A percentile compares a stretch with the other conserved stretches of the same genome.
Evolutionary conservation across 495 filamentous ascomycete genomes (phyloP).

Genomic region (Patellaria atrata): DNA sequence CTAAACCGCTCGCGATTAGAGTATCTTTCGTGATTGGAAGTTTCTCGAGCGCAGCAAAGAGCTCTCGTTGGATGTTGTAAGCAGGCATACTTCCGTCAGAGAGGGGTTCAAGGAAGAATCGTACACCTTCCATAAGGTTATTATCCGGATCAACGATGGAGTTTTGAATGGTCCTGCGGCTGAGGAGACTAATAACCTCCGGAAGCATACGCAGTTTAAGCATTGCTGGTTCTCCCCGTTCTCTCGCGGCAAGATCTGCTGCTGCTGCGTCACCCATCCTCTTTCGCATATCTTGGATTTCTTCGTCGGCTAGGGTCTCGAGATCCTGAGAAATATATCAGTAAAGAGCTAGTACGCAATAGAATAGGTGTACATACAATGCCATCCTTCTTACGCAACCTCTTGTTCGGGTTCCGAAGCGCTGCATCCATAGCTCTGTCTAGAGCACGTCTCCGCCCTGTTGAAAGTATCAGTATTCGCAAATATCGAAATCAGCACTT

Average conservation of each 20-base stretch:
- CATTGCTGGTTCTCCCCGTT: constrained; percentile 62
- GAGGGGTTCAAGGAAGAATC: constrained; percentile 93
- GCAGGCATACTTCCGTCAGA: constrained; percentile 85
- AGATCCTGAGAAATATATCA: constrained; percentile 48
- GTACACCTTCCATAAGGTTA: constrained; percentile 85
- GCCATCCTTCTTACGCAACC: constrained; percentile 68
- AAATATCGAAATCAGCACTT: neutral
- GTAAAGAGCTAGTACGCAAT: no score
- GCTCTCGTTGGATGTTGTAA: constrained; percentile 91
- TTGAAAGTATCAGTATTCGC: constrained; percentile 2
- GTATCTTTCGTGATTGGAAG: constrained; percentile 83
- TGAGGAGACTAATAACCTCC: constrained; percentile 76
- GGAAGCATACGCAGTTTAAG: constrained; percentile 92
- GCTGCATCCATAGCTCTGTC: constrained; percentile 79
- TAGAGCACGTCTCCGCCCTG: constrained; percentile 60
- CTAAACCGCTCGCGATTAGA: constrained; percentile 79
- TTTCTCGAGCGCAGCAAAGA: constrained; percentile 64
- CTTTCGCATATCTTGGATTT: constrained; percentile 74
- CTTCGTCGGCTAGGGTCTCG: constrained; percentile 73
- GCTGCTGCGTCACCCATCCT: constrained; percentile 88
- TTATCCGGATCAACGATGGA: constrained; percentile 82
- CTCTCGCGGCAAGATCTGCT: constrained; percentile 66
- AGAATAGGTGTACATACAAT: no score
- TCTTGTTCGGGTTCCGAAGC: constrained; percentile 60
- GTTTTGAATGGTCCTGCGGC: constrained; percentile 69